Base-by-base conservation (phyloP, 257 asterid species). In the Salvia rosmarinus region DNA sequence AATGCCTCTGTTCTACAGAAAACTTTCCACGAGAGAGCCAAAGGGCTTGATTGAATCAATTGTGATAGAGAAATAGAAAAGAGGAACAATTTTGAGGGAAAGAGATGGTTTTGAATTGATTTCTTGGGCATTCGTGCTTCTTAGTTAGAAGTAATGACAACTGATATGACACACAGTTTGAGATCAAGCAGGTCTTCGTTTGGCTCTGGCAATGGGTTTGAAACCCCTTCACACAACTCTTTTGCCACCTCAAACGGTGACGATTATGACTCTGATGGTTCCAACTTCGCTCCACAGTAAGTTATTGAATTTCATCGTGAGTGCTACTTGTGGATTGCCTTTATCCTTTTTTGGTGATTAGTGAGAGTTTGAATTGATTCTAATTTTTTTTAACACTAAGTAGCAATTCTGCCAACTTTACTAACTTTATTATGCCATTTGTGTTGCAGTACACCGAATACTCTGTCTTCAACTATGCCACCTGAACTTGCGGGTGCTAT, bases 261-360 rank as follows among this genome's bases (percentile, higher is more conserved):
- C 20, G 99, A 89, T 54, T 95, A 91, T 67, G 99, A 91, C 78
- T 91, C 97, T 32, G 99, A 95, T 85, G 97, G 98, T 77, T 89
- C 95, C 78, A 88, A 77, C 81, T 95, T 88, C 11, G 89, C 93
- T 54, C 98, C 98, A 23, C 91, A 80, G 99, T 95, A 78, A 74
- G 96, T 79, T 65, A 69, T 63, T 39, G 68, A 34, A 2, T 21
- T 62, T 52, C 21, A 32, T 14, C 20, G 3, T 3, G 3, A 54
- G 12, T 46, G 47, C 56, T 61, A 14, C 60, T 17, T 49, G 9
- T 62, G 56, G 40, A 51, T 64, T 47, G 62, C 44, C 17, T 39
- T n/a, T 11, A n/a, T 4, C 7, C 52, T 42, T 28, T 60, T 39
- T 17, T 28, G 23, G 13, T 44, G 5, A 43, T 42, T 17, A 9